Conservation (phyloP, 176 grass and related monocot species). For the Zizania latifolia region DNA sequence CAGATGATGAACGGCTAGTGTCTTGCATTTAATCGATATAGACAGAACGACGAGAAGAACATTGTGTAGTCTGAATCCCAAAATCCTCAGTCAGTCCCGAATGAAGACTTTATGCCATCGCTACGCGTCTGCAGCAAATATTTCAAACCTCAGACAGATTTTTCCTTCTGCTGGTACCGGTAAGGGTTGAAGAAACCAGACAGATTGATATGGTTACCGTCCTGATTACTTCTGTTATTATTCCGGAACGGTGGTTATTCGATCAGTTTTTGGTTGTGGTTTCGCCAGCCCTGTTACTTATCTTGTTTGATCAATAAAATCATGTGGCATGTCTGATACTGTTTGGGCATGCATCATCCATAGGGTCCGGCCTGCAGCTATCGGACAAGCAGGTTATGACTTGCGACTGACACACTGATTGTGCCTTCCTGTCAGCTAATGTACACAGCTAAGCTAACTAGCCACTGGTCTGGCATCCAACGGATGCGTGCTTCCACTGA, state of each 20-base stretch:
- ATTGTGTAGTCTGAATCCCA: not conserved
- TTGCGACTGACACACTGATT: not conserved
- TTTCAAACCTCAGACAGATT: not conserved
- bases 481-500: not conserved
- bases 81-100: not conserved
- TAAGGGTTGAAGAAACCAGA: no score
- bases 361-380: not conserved
- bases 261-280: no score
- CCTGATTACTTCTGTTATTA: no score
- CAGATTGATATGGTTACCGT: no score
- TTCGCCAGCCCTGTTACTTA: no score
- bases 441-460: not conserved
- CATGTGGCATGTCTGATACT: slow-evolving; percentile 1
- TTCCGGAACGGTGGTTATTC: no score
- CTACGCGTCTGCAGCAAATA: not conserved
- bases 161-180: not conserved
- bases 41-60: not conserved
- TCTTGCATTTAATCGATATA: not conserved
- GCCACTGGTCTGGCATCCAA: not conserved
- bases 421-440: not conserved
- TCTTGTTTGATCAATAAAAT: not conserved
- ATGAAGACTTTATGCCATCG: not conserved
- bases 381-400: slow-evolving; percentile 22
- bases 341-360: not conserved
- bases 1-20: not conserved